Evolutionary conservation across 441 rosid species (phyloP), one percentile per base, ranked within the genome.

Genomic region (Eruca vesicaria): DNA sequence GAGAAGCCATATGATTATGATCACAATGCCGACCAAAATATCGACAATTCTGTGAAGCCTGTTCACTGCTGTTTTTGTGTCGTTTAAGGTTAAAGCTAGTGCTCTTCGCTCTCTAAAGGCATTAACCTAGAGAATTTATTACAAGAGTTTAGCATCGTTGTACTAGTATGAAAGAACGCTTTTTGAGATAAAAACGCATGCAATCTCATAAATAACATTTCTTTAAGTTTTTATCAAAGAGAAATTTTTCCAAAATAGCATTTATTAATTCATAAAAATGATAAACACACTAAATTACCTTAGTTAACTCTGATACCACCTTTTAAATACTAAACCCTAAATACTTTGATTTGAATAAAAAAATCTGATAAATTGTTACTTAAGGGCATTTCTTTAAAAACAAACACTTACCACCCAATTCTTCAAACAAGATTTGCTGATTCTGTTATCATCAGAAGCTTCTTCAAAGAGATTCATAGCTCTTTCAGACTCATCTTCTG

Each of bases 371-470:
- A 3, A 28, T 3, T 28, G 31, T 5, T 28, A 28, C 3, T 28
- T 28, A 6, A 32, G 31, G 6, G 31, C 3, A 28, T 28, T 28
- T 28, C 31, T 32, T 4, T n/a, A 0, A 6, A 21, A 31, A 21
- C 3, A 23, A 67, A 48, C 16, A 45, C 88, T 80, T 84, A 94
- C 98, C 95, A 92, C 89, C 97, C 97, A 90, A 53, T 88, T 84
- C 82, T 89, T 90, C 50, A 94, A 68, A 61, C 95, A 78, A 56
- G 83, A 63, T 80, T 88, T 92, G 80, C 83, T 87, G 75, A 94
- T 94, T 73, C 78, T 87, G 74, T 76, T 58, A 48, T 66, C 69
- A 60, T 90, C 96, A 23, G 74, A 69, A 35, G 84, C 85, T 76
- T 86, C 98, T 85, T 90, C 96, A 28, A 92, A 88, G 45, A 84